These are phyloP conservation scores for Dryas drummondii DNA, from an alignment of 306 rosid genomes.

Conservation along the genomic window DNA sequence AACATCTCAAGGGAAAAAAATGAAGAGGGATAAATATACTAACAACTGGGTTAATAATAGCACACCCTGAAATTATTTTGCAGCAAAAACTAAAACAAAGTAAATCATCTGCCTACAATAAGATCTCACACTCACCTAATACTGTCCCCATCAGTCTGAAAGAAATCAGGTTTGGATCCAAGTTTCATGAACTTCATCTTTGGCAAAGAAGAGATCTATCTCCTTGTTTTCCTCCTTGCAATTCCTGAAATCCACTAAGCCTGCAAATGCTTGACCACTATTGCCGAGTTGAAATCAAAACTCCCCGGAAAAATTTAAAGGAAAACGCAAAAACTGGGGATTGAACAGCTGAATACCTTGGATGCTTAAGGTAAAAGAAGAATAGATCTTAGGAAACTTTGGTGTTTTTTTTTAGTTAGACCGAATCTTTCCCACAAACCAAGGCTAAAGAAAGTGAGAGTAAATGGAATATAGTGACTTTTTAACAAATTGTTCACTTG, in stretches of 20 bases:
- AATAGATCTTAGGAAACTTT: conserved; percentile 29
- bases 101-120: conserved; percentile 6
- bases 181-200: conserved; percentile 95
- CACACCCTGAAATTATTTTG: not conserved
- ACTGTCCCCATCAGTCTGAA: conserved; percentile 74
- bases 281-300: conserved; percentile 9
- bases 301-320: conserved; percentile 9
- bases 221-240: conserved; percentile 8
- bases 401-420: conserved; percentile 44
- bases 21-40: not conserved
- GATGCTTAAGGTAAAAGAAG: conserved; percentile 20
- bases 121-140: conserved; percentile 52
- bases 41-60: not conserved
- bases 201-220: conserved; percentile 26
- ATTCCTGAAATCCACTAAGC: conserved; percentile 1
- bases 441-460: conserved; percentile 40
- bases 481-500: conserved; percentile 37
- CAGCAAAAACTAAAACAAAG: not conserved
- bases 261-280: not conserved
- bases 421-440: conserved; percentile 62
- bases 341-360: conserved; percentile 24
- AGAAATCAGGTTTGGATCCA: conserved; percentile 86
- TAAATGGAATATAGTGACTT: conserved; percentile 14
- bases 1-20: not conserved
- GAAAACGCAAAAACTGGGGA: conserved; percentile 3